Evolutionary conservation across 768 basidiomycete species (phyloP).

Genomic region (Cubamyces sp.): DNA sequence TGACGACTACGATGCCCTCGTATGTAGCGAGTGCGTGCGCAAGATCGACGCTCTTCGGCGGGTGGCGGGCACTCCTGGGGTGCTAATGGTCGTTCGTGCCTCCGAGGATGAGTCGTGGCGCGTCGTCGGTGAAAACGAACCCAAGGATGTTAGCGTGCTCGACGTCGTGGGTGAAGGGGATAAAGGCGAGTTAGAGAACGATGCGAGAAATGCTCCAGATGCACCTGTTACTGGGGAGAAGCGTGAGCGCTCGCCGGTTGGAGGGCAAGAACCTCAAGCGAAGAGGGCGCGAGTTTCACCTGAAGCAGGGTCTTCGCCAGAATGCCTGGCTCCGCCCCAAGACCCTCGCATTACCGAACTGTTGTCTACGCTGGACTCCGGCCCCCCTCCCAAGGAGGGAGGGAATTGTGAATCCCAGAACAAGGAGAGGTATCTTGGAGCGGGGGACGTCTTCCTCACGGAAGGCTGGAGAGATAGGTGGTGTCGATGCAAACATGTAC

Average conservation of each 20-base stretch:
- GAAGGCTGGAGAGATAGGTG: constrained; percentile 77
- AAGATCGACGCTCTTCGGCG: constrained; percentile 54
- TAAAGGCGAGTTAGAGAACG: constrained; percentile 12
- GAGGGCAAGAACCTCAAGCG: constrained; percentile 40
- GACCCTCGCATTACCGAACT: constrained; percentile 34
- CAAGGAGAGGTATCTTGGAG: constrained; percentile 43
- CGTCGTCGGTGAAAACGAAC: constrained; percentile 43
- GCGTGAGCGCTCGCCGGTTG: constrained; percentile 42
- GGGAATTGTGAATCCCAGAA: constrained; percentile 4
- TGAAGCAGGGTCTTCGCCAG: constrained; percentile 34
- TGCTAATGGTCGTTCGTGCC: constrained; percentile 68
- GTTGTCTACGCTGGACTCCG: neutral
- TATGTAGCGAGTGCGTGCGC: constrained; percentile 73
- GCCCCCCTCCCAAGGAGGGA: constrained; percentile 18
- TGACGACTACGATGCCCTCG: constrained; percentile 72
- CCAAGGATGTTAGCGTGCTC: constrained; percentile 34
- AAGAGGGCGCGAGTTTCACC: constrained; percentile 50
- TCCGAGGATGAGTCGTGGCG: constrained; percentile 53
- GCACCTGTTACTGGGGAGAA: constrained; percentile 39
- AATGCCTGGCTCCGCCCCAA: constrained; percentile 61
- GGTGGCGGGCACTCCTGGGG: constrained; percentile 71
- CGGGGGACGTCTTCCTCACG: constrained; percentile 76
- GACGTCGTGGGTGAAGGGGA: constrained; percentile 28
- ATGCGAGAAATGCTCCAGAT: neutral
- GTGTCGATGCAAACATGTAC: constrained; percentile 71